Base-by-base conservation (phyloP, 352 stramenopile genomes). In the Phytophthora pseudosyringae region DNA sequence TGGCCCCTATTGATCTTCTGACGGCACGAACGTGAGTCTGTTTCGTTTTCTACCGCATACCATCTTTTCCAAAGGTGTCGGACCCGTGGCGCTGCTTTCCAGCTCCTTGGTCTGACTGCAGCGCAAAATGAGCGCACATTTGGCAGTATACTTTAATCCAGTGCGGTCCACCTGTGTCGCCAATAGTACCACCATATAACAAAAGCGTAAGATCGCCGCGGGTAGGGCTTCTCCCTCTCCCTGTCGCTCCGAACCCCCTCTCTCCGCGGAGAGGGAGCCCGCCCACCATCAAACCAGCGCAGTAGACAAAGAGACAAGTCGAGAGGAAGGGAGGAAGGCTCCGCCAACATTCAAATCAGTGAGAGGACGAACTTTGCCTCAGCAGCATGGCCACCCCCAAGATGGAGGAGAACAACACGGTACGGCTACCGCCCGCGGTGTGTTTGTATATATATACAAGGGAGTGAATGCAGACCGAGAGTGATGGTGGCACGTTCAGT, bases 341-440 rank as follows among this genome's bases (percentile, higher is more conserved):
- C 21, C 21, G 32, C 6, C 31, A 25, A 45, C 45, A 31, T 39
- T 59, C 33, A 64, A 65, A 67, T 52, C 60, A 64, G 52, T 32
- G 32, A n/a, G 51, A 39, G 29, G 35, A 53, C 54, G 15, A 15
- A n/a, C 36, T 60, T 36, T 48, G 25, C 29, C 12, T 32, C 38
- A 44, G 44, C 43, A n/a, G 33, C 38, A 94, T 94, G 86, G 71
- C 82, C 44, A 88, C 83, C 26, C 80, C 85, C 21, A 91, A 92
- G 57, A 90, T 90, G 70, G 86, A 94, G 72, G 86, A 94, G 67
- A 91, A 78, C 71, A 90, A 76, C 66, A 79, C 69, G 46, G 77
- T 89, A 69, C 55, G 21, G 21, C 21, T 21, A 21, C 21, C 21
- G 2, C 21, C 21, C 21, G 21, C 21, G 21, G 21, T 21, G 21